These are phyloP conservation scores for Colletotrichum sp. DNA, from an alignment of 2,329 filamentous ascomycete species.

Conservation along the genomic window DNA sequence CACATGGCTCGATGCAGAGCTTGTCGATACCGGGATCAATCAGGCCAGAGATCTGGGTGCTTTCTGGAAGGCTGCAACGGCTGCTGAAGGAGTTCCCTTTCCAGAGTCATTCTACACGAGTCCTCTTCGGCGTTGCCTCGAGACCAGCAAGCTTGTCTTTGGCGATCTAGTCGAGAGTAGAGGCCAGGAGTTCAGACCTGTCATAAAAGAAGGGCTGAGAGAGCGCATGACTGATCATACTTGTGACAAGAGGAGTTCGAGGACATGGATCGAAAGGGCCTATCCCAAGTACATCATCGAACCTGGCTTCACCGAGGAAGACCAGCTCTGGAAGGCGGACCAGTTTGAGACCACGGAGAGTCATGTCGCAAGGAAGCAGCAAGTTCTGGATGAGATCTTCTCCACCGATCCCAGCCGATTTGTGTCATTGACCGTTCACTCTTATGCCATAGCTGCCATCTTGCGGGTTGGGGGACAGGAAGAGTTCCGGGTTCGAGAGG, in stretches of 20 bases:
- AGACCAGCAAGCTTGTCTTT: slow-evolving; percentile 60
- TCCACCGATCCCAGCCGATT: slow-evolving; percentile 38
- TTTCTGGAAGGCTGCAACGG: slow-evolving; percentile 55
- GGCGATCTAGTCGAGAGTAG: slow-evolving; percentile 38
- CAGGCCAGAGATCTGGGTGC: slow-evolving; percentile 57
- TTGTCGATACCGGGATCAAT: slow-evolving; percentile 55
- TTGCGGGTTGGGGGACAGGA: slow-evolving; percentile 45
- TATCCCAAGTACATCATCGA: slow-evolving; percentile 60
- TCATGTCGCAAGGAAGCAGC: slow-evolving; percentile 47
- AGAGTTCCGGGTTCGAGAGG: slow-evolving; percentile 54
- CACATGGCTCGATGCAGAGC: slow-evolving; percentile 47
- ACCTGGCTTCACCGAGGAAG: slow-evolving; percentile 57
- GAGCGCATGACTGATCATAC: slow-evolving; percentile 67
- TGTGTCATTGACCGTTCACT: slow-evolving; percentile 57
- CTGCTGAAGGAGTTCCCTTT: slow-evolving; percentile 50
- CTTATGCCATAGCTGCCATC: slow-evolving; percentile 49
- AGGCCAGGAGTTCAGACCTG: slow-evolving; percentile 49
- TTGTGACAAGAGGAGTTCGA: slow-evolving; percentile 60
- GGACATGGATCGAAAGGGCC: slow-evolving; percentile 49
- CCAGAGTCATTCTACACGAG: slow-evolving; percentile 62
- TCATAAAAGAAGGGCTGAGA: slow-evolving; percentile 62
- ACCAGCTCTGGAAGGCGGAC: slow-evolving; percentile 55
- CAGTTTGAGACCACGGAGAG: slow-evolving; percentile 53
- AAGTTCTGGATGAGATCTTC: slow-evolving; percentile 53
- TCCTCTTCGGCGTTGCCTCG: slow-evolving; percentile 62